A percentile compares a stretch with the other conserved stretches of the same genome.
Conservation (phyloP, 352 stramenopile genomes). For the Phytophthora pistaciae region DNA sequence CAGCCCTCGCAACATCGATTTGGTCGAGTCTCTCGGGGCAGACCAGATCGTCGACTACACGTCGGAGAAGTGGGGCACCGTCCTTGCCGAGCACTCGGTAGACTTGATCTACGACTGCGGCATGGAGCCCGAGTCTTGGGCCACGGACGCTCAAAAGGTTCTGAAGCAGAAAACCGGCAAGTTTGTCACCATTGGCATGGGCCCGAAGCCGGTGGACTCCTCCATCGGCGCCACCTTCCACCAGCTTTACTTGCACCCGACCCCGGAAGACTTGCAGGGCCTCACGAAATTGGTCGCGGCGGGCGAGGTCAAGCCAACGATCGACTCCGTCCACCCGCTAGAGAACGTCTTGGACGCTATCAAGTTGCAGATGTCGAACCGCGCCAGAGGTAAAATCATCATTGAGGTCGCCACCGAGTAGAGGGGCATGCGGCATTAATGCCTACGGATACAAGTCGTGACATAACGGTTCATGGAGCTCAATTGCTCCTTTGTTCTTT, state of each 20-base stretch:
- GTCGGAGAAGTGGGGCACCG: slow-evolving; percentile 44
- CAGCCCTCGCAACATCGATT: slow-evolving; percentile 46
- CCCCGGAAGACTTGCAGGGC: slow-evolving; percentile 13
- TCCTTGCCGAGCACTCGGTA: slow-evolving; percentile 36
- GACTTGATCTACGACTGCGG: slow-evolving; percentile 45
- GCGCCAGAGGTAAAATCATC: slow-evolving; percentile 68
- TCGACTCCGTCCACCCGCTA: slow-evolving; percentile 60
- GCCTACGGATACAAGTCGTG: no score
- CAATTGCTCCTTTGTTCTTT: no score
- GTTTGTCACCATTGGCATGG: slow-evolving; percentile 40
- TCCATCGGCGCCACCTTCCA: slow-evolving; percentile 28
- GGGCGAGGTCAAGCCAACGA: slow-evolving; percentile 41
- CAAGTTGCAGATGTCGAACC: slow-evolving; percentile 53
- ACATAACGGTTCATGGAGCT: no score
- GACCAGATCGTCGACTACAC: slow-evolving; percentile 61
- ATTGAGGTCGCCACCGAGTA: slow-evolving; percentile 49
- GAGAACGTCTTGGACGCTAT: slow-evolving; percentile 59
- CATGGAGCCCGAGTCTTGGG: slow-evolving; percentile 31
- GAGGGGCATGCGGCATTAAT: not conserved
- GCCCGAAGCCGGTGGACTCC: slow-evolving; percentile 31
- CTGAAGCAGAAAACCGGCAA: slow-evolving; percentile 34
- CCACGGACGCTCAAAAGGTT: slow-evolving; percentile 28
- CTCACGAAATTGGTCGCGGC: slow-evolving; percentile 36
- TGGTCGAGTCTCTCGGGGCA: slow-evolving; percentile 47
- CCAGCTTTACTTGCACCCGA: slow-evolving; percentile 20